These are phyloP conservation scores for Sambucus nigra DNA, from an alignment of 129 eudicot species.

Conservation along the genomic window DNA sequence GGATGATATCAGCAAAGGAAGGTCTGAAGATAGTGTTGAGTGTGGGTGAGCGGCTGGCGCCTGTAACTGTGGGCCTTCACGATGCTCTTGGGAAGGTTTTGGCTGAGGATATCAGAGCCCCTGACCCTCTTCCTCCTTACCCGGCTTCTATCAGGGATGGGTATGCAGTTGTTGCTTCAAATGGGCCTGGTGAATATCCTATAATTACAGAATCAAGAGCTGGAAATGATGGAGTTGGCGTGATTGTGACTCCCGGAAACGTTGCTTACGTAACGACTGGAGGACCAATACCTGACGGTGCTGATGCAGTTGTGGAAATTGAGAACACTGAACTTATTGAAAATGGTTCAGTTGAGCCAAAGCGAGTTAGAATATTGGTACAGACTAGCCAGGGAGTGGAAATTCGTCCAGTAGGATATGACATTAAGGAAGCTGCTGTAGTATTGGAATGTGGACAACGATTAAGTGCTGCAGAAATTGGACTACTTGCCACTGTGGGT, in stretches of 20 bases:
- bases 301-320: slow-evolving; percentile 94
- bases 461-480: slow-evolving; percentile 81
- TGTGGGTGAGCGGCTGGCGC: slow-evolving; percentile 45
- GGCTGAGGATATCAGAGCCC: slow-evolving; percentile 57
- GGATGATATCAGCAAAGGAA: slow-evolving; percentile 68
- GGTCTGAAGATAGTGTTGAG: slow-evolving; percentile 44
- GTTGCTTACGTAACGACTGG: slow-evolving; percentile 93
- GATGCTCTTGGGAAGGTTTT: slow-evolving; percentile 64
- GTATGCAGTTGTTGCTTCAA: slow-evolving; percentile 86
- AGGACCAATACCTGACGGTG: slow-evolving; percentile 93
- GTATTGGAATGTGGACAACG: slow-evolving; percentile 72
- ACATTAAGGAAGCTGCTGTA: slow-evolving; percentile 61
- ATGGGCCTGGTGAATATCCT: slow-evolving; percentile 93
- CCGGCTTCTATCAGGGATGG: slow-evolving; percentile 86
- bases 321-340: slow-evolving; percentile 59
- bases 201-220: slow-evolving; percentile 89
- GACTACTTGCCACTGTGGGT: slow-evolving; percentile 89
- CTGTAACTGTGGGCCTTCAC: slow-evolving; percentile 47
- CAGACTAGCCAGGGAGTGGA: slow-evolving; percentile 54
- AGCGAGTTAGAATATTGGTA: slow-evolving; percentile 57
- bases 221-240: slow-evolving; percentile 75
- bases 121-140: slow-evolving; percentile 84
- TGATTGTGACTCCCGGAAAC: slow-evolving; percentile 74
- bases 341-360: slow-evolving; percentile 31
- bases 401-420: slow-evolving; percentile 95